These are phyloP conservation scores for Neoascochyta sp. DNA, from an alignment of 2,329 filamentous ascomycete species.

Conservation along the genomic window DNA sequence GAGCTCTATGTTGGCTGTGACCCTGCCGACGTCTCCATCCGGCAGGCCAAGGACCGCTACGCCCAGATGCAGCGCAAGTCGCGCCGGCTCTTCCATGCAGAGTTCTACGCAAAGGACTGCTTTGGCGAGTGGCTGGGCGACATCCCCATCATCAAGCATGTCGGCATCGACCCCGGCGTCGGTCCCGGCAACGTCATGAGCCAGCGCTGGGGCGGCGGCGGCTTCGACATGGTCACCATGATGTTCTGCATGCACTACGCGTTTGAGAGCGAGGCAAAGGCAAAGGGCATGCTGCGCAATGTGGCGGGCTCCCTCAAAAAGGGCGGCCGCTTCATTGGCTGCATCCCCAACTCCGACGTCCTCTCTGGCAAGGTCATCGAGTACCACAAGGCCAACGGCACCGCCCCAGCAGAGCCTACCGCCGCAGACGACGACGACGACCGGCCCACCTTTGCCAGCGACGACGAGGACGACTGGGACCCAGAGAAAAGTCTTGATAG, in stretches of 20 bases:
- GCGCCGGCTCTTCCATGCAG: conserved; percentile 70
- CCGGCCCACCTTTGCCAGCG: conserved; percentile 35
- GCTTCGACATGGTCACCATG: conserved; percentile 93
- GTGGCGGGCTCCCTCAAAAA: conserved; percentile 88
- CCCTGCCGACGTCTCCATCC: conserved; percentile 86
- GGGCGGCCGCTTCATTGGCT: conserved; percentile 88
- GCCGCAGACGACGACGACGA: conserved; percentile 25
- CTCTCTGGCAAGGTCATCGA: conserved; percentile 73
- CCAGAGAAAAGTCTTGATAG: conserved; percentile 44
- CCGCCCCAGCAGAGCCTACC: conserved; percentile 37
- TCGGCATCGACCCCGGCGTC: conserved; percentile 77
- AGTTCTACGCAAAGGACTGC: conserved; percentile 89
- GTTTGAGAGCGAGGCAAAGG: conserved; percentile 88
- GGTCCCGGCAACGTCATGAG: conserved; percentile 59
- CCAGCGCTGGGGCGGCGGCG: conserved; percentile 65
- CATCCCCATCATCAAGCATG: conserved; percentile 74
- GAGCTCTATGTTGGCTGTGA: conserved; percentile 91
- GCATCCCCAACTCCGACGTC: conserved; percentile 94
- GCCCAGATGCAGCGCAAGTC: conserved; percentile 62
- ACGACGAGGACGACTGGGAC: conserved; percentile 44
- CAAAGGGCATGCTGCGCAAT: conserved; percentile 87
- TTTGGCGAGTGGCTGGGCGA: conserved; percentile 81
- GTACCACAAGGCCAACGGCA: conserved; percentile 59
- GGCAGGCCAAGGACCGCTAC: conserved; percentile 84
- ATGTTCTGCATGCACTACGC: conserved; percentile 99